Evolutionary conservation across 805 yeast species (phyloP).

Genomic region (Candida multigemmis): DNA sequence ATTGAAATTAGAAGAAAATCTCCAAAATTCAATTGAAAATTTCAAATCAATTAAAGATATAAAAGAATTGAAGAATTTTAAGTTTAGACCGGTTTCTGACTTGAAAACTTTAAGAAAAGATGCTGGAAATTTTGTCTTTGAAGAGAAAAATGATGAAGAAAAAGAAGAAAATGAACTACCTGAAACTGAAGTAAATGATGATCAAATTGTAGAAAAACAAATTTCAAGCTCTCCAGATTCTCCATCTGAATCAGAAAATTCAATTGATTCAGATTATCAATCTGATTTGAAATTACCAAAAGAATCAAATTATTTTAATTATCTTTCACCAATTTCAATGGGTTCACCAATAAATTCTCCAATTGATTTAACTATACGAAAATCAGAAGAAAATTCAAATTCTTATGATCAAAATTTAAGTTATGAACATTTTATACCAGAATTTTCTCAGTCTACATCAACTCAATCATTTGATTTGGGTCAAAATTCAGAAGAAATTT

Average conservation of each 20-base stretch:
- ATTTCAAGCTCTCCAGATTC: neutral
- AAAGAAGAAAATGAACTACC: too few species aligned
- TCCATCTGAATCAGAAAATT: constrained; percentile 2
- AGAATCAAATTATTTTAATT: constrained; percentile 16
- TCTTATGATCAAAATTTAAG: constrained; percentile 1
- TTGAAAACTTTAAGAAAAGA: too few species aligned
- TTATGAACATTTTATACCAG: constrained; percentile 2
- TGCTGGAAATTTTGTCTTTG: too few species aligned
- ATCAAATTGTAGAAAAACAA: too few species aligned
- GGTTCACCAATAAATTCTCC: constrained; percentile 31
- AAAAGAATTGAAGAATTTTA: constrained; percentile 4
- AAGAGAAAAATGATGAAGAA: too few species aligned
- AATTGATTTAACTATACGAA: constrained; percentile 22
- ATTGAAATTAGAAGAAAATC: constrained; percentile 29
- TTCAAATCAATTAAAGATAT: constrained; percentile 6
- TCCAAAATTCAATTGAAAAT: constrained; percentile 14
- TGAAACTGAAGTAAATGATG: too few species aligned
- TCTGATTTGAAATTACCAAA: constrained; percentile 1
- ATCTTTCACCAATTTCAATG: constrained; percentile 35
- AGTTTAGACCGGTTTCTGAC: too few species aligned
- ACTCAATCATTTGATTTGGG: constrained; percentile 22
- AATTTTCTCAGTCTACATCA: constrained; percentile 5
- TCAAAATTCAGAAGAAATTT: constrained; percentile 41
- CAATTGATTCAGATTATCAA: constrained; percentile 6
- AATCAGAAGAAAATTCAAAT: constrained; percentile 3